These are phyloP conservation scores for Backusella macrospora DNA, from an alignment of 192 early-diverging fungal genomes.

Conservation along the genomic window DNA sequence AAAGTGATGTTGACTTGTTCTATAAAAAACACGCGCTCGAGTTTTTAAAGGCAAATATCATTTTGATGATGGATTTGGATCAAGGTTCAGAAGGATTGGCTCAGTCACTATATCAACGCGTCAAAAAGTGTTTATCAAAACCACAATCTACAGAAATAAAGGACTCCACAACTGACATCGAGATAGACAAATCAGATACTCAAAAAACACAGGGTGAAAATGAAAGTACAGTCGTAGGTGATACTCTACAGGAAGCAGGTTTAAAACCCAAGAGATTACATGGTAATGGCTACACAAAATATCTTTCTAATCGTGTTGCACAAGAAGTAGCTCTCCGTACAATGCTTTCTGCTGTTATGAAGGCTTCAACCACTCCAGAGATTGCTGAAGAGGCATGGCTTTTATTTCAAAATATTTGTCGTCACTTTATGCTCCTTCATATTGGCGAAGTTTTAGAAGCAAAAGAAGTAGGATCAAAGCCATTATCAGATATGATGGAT, in stretches of 20 bases:
- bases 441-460: slow-evolving; percentile 67
- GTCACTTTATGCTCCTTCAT: slow-evolving; percentile 77
- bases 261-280: slow-evolving; percentile 32
- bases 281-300: slow-evolving; percentile 36
- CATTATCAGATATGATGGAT: slow-evolving; percentile 51
- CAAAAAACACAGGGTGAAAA: slow-evolving; percentile 49
- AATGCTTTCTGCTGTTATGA: slow-evolving; percentile 67
- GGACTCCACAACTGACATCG: neutral
- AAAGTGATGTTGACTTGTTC: slow-evolving; percentile 48
- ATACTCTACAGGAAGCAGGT: slow-evolving; percentile 20
- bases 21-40: slow-evolving; percentile 66
- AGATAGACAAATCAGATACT: neutral
- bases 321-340: slow-evolving; percentile 67
- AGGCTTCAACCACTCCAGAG: slow-evolving; percentile 59
- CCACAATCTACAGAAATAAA: slow-evolving; percentile 6
- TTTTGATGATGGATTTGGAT: slow-evolving; percentile 69
- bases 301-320: slow-evolving; percentile 54
- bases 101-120: slow-evolving; percentile 44
- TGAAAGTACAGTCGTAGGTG: slow-evolving; percentile 46
- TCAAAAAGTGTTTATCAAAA: slow-evolving; percentile 35
- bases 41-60: slow-evolving; percentile 68
- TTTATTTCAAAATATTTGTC: slow-evolving; percentile 65
- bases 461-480: slow-evolving; percentile 49
- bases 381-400: slow-evolving; percentile 64
- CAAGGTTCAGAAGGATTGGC: slow-evolving; percentile 49